These are phyloP conservation scores for Trametes pubescens DNA, from an alignment of 1,284 basidiomycete genomes.

Conservation along the genomic window DNA sequence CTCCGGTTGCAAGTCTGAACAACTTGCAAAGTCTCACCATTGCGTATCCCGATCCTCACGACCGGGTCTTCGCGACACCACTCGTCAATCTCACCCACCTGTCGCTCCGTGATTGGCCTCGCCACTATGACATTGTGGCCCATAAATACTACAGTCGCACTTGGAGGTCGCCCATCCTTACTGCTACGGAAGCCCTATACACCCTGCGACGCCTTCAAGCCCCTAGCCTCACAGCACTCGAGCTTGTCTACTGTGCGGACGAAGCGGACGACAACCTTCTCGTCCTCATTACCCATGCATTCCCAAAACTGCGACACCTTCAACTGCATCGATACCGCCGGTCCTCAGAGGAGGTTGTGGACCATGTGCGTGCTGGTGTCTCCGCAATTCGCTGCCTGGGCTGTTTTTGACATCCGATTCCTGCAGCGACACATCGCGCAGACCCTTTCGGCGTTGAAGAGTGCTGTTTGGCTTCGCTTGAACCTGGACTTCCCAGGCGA, in stretches of 20 bases:
- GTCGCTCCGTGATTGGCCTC: slow-evolving; percentile 20
- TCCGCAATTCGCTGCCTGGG: not conserved
- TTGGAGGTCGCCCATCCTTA: slow-evolving; percentile 4
- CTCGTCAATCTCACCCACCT: slow-evolving; percentile 1
- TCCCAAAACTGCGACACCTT: not conserved
- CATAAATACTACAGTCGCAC: not conserved
- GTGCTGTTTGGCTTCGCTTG: not conserved
- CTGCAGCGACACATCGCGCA: not conserved
- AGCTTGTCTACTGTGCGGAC: slow-evolving; percentile 28
- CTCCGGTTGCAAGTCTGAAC: not conserved
- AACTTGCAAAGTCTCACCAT: not conserved
- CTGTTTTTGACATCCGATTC: not conserved
- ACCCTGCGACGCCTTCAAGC: not conserved
- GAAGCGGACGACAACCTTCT: slow-evolving; percentile 7
- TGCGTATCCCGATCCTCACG: not conserved
- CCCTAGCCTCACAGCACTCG: not conserved
- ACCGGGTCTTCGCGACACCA: slow-evolving; percentile 1
- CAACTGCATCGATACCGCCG: slow-evolving; percentile 18
- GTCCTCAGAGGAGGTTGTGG: not conserved
- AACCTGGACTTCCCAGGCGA: slow-evolving; percentile 1
- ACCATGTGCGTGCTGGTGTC: not conserved
- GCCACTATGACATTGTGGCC: slow-evolving; percentile 4
- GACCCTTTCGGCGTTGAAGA: not conserved
- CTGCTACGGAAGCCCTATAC: not conserved
- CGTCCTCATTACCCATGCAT: not conserved